Base-by-base conservation (phyloP, 176 grass and related monocot species). In the Tuctoria greenei region DNA sequence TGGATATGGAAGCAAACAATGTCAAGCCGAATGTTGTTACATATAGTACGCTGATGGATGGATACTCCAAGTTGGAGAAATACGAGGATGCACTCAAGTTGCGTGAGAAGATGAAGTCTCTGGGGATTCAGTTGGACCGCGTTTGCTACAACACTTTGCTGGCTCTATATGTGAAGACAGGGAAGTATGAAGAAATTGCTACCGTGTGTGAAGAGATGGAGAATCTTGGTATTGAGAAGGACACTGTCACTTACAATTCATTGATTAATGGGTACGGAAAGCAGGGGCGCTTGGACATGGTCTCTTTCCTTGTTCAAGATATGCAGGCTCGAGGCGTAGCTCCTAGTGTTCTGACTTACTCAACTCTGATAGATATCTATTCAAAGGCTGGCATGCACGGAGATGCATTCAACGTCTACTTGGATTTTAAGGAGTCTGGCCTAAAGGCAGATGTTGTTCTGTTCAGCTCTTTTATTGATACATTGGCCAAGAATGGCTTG, bases 401-500 rank as follows among this genome's bases (percentile, higher is more conserved):
- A 55, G 89, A 99, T 88, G 95, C 95, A 55, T 93, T 93, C 56
- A 99, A 89, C 86, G 89, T 88, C 41, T 99, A 95, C 73, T 77
- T 99, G 60, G 91, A 94, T 75, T 99, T 99, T 79, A 99, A 91
- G 69, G 89, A 95, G 34, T 99, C 95, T 23, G 91, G 95, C 27
- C 77, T 99, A 21, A 99, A 95, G 76, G 84, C 95, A 1, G 95
- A 99, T 70, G 95, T 99, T 46, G 95, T 99, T 59, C 82, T 99
- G 57, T 99, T 95, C 70, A 99, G 95, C 78, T 95, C 95, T 80
- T 99, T 99, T 73, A 95, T 99, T 51, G 95, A 99, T 79, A 95
- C 81, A 44, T 86, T 99, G 76, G 95, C 95, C 15, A 99, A 99
- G 81, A 99, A 99, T 85, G 95, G 95, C 14, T 86, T 95, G 80